Base-by-base conservation (phyloP, 164 flowering plant genomes). In the Malania oleifera region DNA sequence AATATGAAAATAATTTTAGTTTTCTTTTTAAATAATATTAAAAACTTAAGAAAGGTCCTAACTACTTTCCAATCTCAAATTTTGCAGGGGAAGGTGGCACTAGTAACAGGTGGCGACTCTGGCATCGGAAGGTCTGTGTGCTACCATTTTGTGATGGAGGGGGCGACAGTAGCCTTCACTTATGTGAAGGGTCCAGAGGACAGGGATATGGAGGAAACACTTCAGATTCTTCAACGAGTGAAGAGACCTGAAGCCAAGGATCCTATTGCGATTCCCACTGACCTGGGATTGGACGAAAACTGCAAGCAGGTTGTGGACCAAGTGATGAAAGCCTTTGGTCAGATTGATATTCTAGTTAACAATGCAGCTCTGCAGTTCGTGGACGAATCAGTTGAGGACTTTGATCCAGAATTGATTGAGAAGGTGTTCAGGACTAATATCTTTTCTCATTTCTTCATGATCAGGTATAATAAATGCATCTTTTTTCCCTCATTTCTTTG, bases 81-180 rank as follows among this genome's bases (percentile, higher is more conserved):
- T 5, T 31, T 9, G 9, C 72, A 84, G 89, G 89, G 89, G 1
- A 82, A 76, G 74, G 84, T 87, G 67, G 87, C 96, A 1, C 49
- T 87, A 23, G 82, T 86, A 47, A 82, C 96, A 0, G 86, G 96
- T 0, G 93, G 93, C 0, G 93, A 87, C 55, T 90, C 87, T 0
- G 93, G 92, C 3, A 90, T 90, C 31, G 93, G 97, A 0, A 56
- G 91, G 38, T 86, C 91, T 0, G 93, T 87, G 44, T 78, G 86
- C 71, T 57, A 76, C 57, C 50, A 43, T 59, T 91, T 77, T 54
- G 80, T 84, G 0, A 59, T 69, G 0, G 93, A 86, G 26, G 93
- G 98, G 7, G 96, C 96, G 4, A 86, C 88, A 0, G 93, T 88
- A 59, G 93, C 87, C n/a, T 86, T 91, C 77, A 91, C 96, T 0